Conservation (phyloP, 257 asterid species). For the Solanum peruvianum region DNA sequence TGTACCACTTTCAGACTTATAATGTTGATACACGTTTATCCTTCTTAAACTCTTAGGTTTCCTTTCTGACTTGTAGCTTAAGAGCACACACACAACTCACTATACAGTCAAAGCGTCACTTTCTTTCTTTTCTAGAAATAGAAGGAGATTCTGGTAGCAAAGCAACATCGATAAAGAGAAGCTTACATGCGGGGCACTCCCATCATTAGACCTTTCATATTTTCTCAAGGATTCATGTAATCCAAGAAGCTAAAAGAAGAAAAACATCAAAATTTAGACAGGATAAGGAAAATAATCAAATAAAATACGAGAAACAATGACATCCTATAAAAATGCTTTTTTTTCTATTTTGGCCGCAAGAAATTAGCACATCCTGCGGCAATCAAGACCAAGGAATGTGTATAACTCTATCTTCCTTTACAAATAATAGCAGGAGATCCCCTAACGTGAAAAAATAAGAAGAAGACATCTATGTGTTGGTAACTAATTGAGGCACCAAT, state of each 20-base stretch:
- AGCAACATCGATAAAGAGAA: neutral
- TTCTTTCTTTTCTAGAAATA: neutral
- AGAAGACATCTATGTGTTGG: neutral
- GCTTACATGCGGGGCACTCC: conserved; percentile 83
- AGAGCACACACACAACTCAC: neutral
- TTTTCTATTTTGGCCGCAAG: neutral
- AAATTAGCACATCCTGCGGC: neutral
- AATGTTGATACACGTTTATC: neutral
- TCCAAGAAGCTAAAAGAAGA: conserved; percentile 66
- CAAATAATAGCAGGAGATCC: neutral
- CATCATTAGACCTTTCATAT: conserved; percentile 80
- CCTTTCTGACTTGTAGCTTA: neutral
- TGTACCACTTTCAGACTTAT: neutral
- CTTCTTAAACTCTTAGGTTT: neutral
- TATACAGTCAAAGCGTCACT: neutral
- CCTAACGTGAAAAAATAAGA: neutral
- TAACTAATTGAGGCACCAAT: neutral
- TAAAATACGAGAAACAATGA: neutral
- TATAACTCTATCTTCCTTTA: neutral
- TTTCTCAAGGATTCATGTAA: conserved; percentile 90
- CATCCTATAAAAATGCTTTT: neutral
- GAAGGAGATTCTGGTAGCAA: neutral
- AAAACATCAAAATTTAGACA: neutral
- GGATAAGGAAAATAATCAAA: neutral
- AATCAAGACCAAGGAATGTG: neutral